These are phyloP conservation scores for Allantophomopsis lycopodina DNA, from an alignment of 2,329 filamentous ascomycete genomes.

Conservation along the genomic window DNA sequence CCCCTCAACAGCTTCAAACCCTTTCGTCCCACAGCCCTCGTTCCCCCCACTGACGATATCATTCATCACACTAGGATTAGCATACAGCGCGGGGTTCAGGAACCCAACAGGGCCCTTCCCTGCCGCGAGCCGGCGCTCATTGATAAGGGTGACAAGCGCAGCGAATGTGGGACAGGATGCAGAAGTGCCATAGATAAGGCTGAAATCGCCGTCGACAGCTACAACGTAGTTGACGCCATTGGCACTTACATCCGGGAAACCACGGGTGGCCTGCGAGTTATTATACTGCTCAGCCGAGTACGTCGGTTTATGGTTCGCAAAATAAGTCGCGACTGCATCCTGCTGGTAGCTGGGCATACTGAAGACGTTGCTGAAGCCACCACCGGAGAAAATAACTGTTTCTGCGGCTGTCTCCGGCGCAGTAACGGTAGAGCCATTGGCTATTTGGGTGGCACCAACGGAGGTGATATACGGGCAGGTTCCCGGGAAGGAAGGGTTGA, in stretches of 20 bases:
- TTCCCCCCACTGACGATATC: conserved; percentile 19
- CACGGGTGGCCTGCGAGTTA: conserved; percentile 21
- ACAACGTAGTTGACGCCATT: conserved; percentile 29
- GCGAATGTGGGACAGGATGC: conserved; percentile 25
- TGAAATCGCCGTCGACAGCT: conserved; percentile 26
- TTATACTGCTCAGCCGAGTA: conserved; percentile 18
- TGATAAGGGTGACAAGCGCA: conserved; percentile 26
- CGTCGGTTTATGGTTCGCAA: conserved; percentile 8
- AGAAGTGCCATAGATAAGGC: conserved; percentile 33
- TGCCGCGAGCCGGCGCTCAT: conserved; percentile 21
- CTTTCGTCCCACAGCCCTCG: conserved; percentile 17
- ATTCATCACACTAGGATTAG: conserved; percentile 14
- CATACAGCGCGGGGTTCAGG: conserved; percentile 20
- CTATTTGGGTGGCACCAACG: conserved; percentile 35
- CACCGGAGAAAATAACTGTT: conserved; percentile 57
- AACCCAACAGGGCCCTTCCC: conserved; percentile 23
- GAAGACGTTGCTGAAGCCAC: conserved; percentile 53
- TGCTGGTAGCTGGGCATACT: conserved; percentile 31
- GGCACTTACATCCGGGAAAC: conserved; percentile 32
- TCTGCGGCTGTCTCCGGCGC: conserved; percentile 29
- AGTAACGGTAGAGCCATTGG: conserved; percentile 17
- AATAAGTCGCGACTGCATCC: conserved; percentile 11
- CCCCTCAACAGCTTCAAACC: conserved; percentile 16
- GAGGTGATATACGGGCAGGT: conserved; percentile 34
- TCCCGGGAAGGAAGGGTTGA: conserved; percentile 31